phyloP scores from a whole-genome alignment of 495 filamentous ascomycete genomes.

The Clohesyomyces aquaticus region DNA sequence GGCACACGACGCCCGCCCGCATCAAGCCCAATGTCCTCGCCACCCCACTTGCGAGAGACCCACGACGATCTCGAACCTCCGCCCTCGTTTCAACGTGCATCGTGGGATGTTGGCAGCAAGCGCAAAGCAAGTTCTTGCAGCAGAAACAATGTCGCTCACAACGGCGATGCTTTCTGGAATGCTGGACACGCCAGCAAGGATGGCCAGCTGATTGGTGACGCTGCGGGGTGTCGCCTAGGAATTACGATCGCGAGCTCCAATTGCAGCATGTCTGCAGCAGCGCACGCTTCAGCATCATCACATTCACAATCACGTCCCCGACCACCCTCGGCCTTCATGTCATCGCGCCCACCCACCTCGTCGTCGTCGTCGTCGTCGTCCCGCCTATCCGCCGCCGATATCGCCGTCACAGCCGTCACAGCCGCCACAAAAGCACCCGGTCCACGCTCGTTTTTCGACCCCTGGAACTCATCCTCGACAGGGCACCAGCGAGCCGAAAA shows the following conservation, averaged over 20 bases:
- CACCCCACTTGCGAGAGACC: conserved; percentile 12
- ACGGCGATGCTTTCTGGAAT: background rate
- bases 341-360: no score
- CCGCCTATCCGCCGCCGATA: no score
- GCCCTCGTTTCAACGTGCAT: conserved; percentile 16
- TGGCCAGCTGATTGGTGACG: no score
- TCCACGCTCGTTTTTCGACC: conserved; percentile 64
- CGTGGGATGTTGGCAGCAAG: background rate
- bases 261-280: no score
- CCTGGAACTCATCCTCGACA: conserved; percentile 79
- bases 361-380: no score
- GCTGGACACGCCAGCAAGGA: background rate
- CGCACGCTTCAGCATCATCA: no score
- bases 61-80: conserved; percentile 21
- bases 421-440: conserved; percentile 53
- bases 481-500: conserved; percentile 80
- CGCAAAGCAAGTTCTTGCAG: background rate
- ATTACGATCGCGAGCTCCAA: no score
- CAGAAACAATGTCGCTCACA: background rate
- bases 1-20: conserved; percentile 9
- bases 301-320: no score
- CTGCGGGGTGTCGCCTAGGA: no score
- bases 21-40: background rate
- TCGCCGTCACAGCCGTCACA: no score
- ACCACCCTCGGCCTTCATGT: no score